Base-by-base conservation (phyloP, 306 rosid species). In the Ochetophila trinervis region DNA sequence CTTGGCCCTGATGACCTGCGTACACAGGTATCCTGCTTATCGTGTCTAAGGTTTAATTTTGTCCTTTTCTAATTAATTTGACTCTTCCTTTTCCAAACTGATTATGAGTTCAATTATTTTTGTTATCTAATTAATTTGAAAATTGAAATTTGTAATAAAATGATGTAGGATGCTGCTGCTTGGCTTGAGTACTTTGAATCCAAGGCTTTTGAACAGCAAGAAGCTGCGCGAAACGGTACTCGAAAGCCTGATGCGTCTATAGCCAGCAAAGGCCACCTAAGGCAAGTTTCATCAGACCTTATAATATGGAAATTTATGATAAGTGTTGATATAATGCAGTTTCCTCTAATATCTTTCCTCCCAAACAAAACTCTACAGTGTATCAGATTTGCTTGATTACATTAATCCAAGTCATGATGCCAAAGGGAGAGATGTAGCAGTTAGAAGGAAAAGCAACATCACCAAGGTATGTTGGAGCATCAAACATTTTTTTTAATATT, bases 141-240 rank as follows among this genome's bases (percentile, higher is more conserved):
- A 5, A 14, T 56, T 37, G 57, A 51, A 60, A 19, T 27, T 66
- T 59, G 8, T 77, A 51, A 62, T 62, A 27, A 74, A 78, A 82
- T 69, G 69, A 60, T 52, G 69, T 79, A 94, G 99, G 99, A 94
- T 57, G 97, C 99, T 77, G 99, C 99, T 16, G 99, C 99, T 60
- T 94, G 99, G 99, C 97, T 94, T 40, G 99, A 94, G 69, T 94
- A 94, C 79, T 94, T 94, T 66, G 97, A 90, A 82, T 94, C 99
- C 78, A 94, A 94, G 90, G 97, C 97, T 84, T 83, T 90, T 73
- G 99, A 94, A 76, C 99, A 94, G 78, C 99, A 94, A 85, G 99
- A 94, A 82, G 99, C 97, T 76, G 97, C 96, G 47, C 80, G 95
- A 73, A 90, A 90, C 79, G 99, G 99, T 69, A 90, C 96, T 65